Conservation (phyloP, 805 yeast genomes). For the Candida manassasensis region DNA sequence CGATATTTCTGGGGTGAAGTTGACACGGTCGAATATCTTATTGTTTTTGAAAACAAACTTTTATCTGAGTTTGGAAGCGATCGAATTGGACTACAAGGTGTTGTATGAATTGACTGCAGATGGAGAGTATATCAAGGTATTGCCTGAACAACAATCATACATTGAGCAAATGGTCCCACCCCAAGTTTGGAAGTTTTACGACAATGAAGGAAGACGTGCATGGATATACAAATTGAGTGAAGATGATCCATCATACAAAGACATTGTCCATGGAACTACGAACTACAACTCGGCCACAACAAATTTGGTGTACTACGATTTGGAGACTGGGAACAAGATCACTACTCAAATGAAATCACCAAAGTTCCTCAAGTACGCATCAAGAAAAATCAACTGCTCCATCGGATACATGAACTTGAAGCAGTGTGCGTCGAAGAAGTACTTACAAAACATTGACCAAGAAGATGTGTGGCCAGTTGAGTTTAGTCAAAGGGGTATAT, state of each 20-base stretch:
- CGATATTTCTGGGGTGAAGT: constrained; percentile 62
- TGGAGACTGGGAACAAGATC: constrained; percentile 59
- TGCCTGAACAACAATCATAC: constrained; percentile 27
- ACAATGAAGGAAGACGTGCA: constrained; percentile 70
- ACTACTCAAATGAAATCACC: constrained; percentile 43
- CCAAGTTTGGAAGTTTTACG: constrained; percentile 47
- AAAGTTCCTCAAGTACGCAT: constrained; percentile 47
- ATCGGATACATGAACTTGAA: constrained; percentile 44
- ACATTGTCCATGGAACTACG: constrained; percentile 17
- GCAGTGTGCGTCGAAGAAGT: constrained; percentile 26
- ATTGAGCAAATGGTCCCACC: constrained; percentile 23
- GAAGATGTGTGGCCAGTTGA: constrained; percentile 50
- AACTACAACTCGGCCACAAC: constrained; percentile 15
- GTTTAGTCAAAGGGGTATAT: constrained; percentile 49
- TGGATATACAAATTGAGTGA: constrained; percentile 60
- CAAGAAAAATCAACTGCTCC: constrained; percentile 52
- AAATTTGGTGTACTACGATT: constrained; percentile 53
- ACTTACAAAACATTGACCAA: constrained; percentile 22
- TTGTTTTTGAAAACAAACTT: constrained; percentile 25
- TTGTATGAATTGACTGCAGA: constrained; percentile 43
- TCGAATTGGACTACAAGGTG: constrained; percentile 63
- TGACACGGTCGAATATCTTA: constrained; percentile 52
- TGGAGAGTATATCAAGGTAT: constrained; percentile 28
- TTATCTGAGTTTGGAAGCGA: constrained; percentile 41
- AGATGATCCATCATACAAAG: constrained; percentile 27